Base-by-base conservation (phyloP, 352 stramenopile species). In the Phytophthora sp. region DNA sequence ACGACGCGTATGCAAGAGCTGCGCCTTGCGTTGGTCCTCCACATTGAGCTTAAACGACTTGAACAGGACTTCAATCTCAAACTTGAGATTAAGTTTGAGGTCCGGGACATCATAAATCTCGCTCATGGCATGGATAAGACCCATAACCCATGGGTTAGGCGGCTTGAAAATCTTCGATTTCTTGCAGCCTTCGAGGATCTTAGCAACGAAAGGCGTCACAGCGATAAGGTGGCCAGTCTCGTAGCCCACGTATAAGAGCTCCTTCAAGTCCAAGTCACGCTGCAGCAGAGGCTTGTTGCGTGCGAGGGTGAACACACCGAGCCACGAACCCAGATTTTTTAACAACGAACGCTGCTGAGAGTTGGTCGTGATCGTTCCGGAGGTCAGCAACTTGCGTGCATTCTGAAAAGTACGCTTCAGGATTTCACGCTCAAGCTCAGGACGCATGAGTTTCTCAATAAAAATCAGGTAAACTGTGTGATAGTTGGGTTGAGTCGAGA, bases 1-100 rank as follows among this genome's bases (percentile, higher is more conserved):
- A 55, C 93, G 60, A 41, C 97, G 88, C 47, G 86, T 95, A 46
- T 90, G 81, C n/a, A 99, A 83, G 51, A 97, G 61, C 50, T 94
- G 89, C 13, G 89, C 86, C 55, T 97, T 97, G 54, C 99, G 97
- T 63, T 96, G 88, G 54, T 99, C 97, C 57, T 99, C 95, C 33
- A 99, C 83, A 39, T 98, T 98, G 1, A 99, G 82, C 64, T 98
- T 98, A 44, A 99, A 95, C 77, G 98, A 98, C 78, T 99, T 99
- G 83, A 98, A 99, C 4, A 99, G 72, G 38, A 99, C 96, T 80
- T 99, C 97, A 46, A 99, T 98, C 77, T 99, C 97, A 74, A 99
- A 99, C 71, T 99, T 99, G 47, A 99, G 97, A 76, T 99, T 99
- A 64, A 99, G 96, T 74, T 99, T 99, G 41, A 99, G 86, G 64